These are phyloP conservation scores for Chaetoceros tenuissimus DNA, from an alignment of 108 stramenopile genomes.

Conservation along the genomic window DNA sequence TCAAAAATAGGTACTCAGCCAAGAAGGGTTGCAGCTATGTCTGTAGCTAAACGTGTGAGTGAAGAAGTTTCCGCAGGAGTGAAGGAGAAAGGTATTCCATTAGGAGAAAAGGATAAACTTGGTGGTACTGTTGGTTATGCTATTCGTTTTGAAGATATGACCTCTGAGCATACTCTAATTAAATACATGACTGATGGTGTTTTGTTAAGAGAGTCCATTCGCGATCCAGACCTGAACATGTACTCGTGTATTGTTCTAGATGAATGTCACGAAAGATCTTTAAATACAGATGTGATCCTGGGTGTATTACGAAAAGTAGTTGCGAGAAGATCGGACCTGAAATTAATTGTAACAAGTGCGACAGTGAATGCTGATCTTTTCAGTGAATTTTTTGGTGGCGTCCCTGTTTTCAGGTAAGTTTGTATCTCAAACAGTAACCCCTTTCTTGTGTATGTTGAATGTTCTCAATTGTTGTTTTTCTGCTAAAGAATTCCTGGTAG, in stretches of 20 bases:
- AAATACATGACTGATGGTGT: conserved; percentile 98
- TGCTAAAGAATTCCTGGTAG: conserved; percentile 36
- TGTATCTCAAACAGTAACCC: too few relatives aligned
- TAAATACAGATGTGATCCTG: conserved; percentile 98
- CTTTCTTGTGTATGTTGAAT: background rate
- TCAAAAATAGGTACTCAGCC: too few relatives aligned
- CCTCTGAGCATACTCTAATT: conserved; percentile 70
- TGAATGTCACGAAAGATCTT: conserved; percentile 94
- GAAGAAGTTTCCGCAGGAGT: conserved; percentile 86
- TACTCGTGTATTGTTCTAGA: conserved; percentile 94
- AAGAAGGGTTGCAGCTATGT: conserved; percentile 98
- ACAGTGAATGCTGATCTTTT: conserved; percentile 95
- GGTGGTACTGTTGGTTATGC: conserved; percentile 96
- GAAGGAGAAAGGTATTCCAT: conserved; percentile 34
- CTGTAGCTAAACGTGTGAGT: conserved; percentile 96
- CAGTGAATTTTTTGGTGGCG: conserved; percentile 94
- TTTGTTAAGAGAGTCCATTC: conserved; percentile 89
- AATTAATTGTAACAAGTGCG: conserved; percentile 96
- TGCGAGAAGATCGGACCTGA: conserved; percentile 87
- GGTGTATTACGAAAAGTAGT: conserved; percentile 92
- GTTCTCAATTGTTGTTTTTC: background rate
- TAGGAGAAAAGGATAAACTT: conserved; percentile 73
- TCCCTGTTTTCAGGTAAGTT: conserved; percentile 92
- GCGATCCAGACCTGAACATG: conserved; percentile 91
- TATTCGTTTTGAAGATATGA: conserved; percentile 98